phyloP scores from a whole-genome alignment of 305 asterid genomes.

The Solanum hybrid region DNA sequence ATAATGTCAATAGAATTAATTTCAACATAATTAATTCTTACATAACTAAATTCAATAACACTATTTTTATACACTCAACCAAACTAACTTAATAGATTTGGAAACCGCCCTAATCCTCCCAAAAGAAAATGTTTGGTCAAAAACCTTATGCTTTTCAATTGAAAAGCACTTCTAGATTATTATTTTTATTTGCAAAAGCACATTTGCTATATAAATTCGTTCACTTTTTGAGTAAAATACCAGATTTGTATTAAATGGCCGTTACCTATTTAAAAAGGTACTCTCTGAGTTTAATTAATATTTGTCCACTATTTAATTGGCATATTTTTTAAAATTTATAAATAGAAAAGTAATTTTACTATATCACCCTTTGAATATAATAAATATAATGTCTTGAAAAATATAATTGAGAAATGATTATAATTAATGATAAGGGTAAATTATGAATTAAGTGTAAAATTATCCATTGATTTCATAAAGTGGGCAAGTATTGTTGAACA shows the following conservation, averaged over 20 bases:
- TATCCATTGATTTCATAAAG: too few relatives aligned
- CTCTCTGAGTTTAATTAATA: fast-evolving
- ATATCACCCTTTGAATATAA: not conserved
- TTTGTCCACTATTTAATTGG: too few relatives aligned
- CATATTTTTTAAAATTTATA: too few relatives aligned
- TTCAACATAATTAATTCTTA: not conserved
- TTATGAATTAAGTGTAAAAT: too few relatives aligned
- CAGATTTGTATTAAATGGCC: not conserved
- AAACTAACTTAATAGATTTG: not conserved
- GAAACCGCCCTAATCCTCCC: not conserved
- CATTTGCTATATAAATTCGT: not conserved
- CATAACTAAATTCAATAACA: not conserved
- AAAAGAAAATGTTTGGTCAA: not conserved
- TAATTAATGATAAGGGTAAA: not conserved
- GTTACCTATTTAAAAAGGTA: not conserved
- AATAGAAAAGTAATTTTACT: too few relatives aligned
- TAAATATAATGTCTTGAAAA: too few relatives aligned
- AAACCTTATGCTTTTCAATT: not conserved
- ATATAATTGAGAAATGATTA: too few relatives aligned
- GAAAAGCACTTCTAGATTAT: not conserved
- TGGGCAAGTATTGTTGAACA: not conserved
- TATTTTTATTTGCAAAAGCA: not conserved
- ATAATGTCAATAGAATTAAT: not conserved
- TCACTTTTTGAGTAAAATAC: not conserved
- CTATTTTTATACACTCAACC: not conserved